Percentiles rank a stretch among this genome's conserved stretches.
Evolutionary conservation across 192 early-diverging fungal genomes (phyloP).

Genomic region (Linnemannia zychae): DNA sequence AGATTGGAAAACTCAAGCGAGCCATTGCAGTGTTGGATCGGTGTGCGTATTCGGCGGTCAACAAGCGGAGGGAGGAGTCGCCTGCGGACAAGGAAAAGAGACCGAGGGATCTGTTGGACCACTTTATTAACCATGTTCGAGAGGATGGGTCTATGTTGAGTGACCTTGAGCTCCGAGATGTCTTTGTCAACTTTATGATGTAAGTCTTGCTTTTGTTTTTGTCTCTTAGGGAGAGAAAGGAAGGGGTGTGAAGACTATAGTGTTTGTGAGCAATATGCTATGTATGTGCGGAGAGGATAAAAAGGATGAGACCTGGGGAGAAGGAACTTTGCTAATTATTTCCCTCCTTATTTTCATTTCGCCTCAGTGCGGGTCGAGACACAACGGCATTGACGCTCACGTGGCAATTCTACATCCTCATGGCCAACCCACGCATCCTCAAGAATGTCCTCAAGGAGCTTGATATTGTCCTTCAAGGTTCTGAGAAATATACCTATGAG

Average conservation of each 20-base stretch:
- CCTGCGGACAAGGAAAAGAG: slow-evolving; percentile 12
- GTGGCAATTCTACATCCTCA: slow-evolving; percentile 49
- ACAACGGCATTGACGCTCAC: slow-evolving; percentile 48
- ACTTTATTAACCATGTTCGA: slow-evolving; percentile 57
- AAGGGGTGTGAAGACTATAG: neutral
- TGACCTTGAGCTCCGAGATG: slow-evolving; percentile 60
- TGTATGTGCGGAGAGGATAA: neutral
- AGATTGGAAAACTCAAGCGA: neutral
- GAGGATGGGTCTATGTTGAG: slow-evolving; percentile 56
- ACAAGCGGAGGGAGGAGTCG: slow-evolving; percentile 25
- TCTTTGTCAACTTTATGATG: slow-evolving; percentile 57
- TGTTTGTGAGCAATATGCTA: neutral
- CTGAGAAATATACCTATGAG: slow-evolving; percentile 30
- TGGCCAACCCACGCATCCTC: slow-evolving; percentile 50
- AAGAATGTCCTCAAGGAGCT: slow-evolving; percentile 46
- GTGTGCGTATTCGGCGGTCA: slow-evolving; percentile 39
- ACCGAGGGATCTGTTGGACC: slow-evolving; percentile 54
- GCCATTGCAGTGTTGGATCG: slow-evolving; percentile 36
- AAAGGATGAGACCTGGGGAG: neutral
- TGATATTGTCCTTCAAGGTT: slow-evolving; percentile 17
- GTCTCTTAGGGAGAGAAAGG: neutral
- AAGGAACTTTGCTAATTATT: neutral
- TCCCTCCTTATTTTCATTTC: neutral
- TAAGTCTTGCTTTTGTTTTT: slow-evolving; percentile 10
- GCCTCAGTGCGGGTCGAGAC: slow-evolving; percentile 55